phyloP scores from a whole-genome alignment of 768 basidiomycete genomes.

The Solioccasus polychromus region DNA sequence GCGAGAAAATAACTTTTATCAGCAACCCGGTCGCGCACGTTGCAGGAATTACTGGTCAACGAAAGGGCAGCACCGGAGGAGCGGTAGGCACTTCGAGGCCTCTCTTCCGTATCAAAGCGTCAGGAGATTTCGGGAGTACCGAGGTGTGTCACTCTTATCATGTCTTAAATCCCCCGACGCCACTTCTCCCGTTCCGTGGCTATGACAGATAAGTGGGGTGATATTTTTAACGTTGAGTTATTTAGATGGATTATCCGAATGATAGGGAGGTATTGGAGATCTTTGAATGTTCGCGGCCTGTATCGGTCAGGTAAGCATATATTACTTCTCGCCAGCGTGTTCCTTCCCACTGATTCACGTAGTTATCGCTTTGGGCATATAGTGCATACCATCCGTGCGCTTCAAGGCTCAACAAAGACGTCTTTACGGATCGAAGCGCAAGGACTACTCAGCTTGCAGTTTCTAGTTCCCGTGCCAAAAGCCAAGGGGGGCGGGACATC shows the following conservation, averaged over 20 bases:
- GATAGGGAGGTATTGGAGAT: conserved; percentile 88
- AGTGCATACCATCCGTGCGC: conserved; percentile 62
- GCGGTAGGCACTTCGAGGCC: conserved; percentile 36
- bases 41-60: conserved; percentile 7
- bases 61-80: conserved; percentile 10
- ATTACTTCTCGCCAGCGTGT: not conserved
- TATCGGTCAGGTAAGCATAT: conserved; percentile 67
- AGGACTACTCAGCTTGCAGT: conserved; percentile 85
- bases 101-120: conserved; percentile 77
- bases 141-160: conserved; percentile 49
- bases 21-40: conserved; percentile 56
- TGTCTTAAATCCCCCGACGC: not conserved
- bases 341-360: conserved; percentile 1
- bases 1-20: conserved; percentile 80
- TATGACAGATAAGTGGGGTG: not conserved
- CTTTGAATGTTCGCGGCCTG: conserved; percentile 70
- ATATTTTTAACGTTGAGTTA: not conserved
- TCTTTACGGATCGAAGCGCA: conserved; percentile 82
- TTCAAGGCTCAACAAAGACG: conserved; percentile 83
- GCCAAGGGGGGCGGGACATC: conserved; percentile 38
- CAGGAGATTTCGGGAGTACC: conserved; percentile 80
- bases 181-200: not conserved
- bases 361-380: conserved; percentile 89
- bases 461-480: conserved; percentile 68
- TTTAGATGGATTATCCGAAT: conserved; percentile 93